phyloP scores from a whole-genome alignment of 495 filamentous ascomycete genomes.

The Thozetella sp. region DNA sequence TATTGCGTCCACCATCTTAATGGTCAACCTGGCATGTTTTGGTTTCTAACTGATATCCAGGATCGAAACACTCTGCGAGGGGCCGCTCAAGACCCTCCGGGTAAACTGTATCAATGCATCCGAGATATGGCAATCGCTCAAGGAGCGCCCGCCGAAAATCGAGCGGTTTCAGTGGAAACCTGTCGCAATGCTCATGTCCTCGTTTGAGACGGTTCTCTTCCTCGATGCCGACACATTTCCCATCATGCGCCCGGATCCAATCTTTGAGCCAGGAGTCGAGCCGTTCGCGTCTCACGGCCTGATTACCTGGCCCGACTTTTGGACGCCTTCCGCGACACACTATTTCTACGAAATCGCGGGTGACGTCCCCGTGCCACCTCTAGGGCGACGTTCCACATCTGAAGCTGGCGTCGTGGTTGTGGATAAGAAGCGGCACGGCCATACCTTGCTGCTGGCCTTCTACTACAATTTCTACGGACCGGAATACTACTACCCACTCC shows the following conservation, averaged over 20 bases:
- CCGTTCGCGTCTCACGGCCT: conserved; percentile 55
- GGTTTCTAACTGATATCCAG: too few species aligned
- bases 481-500: conserved; percentile 57
- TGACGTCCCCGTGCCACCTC: conserved; percentile 25
- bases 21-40: too few species aligned
- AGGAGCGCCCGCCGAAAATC: conserved; percentile 6
- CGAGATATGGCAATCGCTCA: conserved; percentile 7
- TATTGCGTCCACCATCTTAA: too few species aligned
- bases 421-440: conserved; percentile 52
- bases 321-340: conserved; percentile 52
- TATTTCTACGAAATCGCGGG: conserved; percentile 57
- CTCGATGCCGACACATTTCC: conserved; percentile 64
- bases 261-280: conserved; percentile 42
- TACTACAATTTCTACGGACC: conserved; percentile 70
- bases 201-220: conserved; percentile 62
- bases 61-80: conserved; percentile 54
- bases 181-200: conserved; percentile 62
- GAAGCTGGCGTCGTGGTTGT: conserved; percentile 62
- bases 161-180: conserved; percentile 59
- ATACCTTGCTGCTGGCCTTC: conserved; percentile 54
- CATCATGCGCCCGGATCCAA: conserved; percentile 48
- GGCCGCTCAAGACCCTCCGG: conserved; percentile 48
- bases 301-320: conserved; percentile 67
- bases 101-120: conserved; percentile 46
- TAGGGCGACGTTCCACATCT: conserved; percentile 39